phyloP scores from a whole-genome alignment of 164 flowering plant species.

The Piper betle region DNA sequence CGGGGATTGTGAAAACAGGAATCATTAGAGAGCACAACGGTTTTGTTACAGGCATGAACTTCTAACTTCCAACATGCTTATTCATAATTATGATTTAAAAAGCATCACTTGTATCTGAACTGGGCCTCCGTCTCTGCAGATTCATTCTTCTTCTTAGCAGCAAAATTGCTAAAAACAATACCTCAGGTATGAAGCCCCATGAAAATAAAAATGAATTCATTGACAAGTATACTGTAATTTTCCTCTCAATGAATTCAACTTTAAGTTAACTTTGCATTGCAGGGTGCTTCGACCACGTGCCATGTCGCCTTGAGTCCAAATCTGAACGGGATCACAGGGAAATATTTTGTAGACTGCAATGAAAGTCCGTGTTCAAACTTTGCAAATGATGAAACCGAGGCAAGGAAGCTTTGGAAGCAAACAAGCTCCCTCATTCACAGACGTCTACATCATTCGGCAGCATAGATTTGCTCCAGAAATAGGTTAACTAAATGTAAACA shows the following conservation, averaged over 20 bases:
- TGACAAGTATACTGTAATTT: neutral
- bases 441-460: constrained; percentile 3
- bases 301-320: constrained; percentile 59
- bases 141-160: constrained; percentile 69
- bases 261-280: neutral
- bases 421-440: constrained; percentile 39
- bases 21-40: constrained; percentile 79
- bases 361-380: constrained; percentile 55
- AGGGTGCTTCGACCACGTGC: constrained; percentile 91
- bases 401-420: constrained; percentile 58
- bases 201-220: too few species aligned
- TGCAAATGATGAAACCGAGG: constrained; percentile 59
- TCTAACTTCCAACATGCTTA: neutral
- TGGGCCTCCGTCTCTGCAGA: constrained; percentile 31
- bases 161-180: constrained; percentile 68
- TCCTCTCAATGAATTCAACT: too few species aligned
- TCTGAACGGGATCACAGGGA: constrained; percentile 59
- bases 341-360: constrained; percentile 62
- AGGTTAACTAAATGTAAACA: neutral
- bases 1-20: constrained; percentile 93
- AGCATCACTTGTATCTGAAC: neutral
- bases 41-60: constrained; percentile 54
- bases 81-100: neutral
- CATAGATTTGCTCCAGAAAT: constrained; percentile 1
- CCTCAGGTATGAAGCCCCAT: constrained; percentile 44